Evolutionary conservation across 352 stramenopile genomes (phyloP).

Genomic region (Globisporangium spiculum): DNA sequence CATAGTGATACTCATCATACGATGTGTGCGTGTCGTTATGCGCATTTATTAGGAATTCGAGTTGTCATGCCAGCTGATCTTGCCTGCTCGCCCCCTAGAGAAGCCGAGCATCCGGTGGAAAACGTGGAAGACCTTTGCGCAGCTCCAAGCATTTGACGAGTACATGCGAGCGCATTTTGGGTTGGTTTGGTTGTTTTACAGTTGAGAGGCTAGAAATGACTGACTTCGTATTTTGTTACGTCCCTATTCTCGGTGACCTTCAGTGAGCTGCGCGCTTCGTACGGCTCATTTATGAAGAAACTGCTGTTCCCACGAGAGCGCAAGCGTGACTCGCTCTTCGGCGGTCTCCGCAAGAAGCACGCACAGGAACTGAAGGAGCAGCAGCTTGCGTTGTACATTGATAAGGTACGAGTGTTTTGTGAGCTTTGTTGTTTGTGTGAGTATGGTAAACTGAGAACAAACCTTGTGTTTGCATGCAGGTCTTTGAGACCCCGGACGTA

Average conservation of each 20-base stretch:
- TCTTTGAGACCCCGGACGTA: constrained; percentile 51
- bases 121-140: constrained; percentile 62
- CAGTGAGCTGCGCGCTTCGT: constrained; percentile 56
- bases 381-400: constrained; percentile 69
- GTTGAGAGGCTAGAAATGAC: neutral
- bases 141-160: constrained; percentile 73
- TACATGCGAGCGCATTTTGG: constrained; percentile 21
- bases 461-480: constrained; percentile 22
- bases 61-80: constrained; percentile 64
- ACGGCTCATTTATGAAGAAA: constrained; percentile 51
- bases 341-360: constrained; percentile 63
- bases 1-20: constrained; percentile 8
- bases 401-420: constrained; percentile 33
- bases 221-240: neutral
- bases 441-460: neutral
- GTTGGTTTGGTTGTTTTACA: neutral
- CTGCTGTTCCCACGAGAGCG: constrained; percentile 62
- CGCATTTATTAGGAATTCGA: constrained; percentile 54
- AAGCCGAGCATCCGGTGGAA: constrained; percentile 81
- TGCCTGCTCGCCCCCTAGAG: constrained; percentile 44
- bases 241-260: neutral
- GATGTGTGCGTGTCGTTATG: constrained; percentile 5
- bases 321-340: constrained; percentile 72
- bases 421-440: neutral
- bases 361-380: constrained; percentile 67